phyloP scores from a whole-genome alignment of 345 rosid genomes.

The Pugionium cornutum region DNA sequence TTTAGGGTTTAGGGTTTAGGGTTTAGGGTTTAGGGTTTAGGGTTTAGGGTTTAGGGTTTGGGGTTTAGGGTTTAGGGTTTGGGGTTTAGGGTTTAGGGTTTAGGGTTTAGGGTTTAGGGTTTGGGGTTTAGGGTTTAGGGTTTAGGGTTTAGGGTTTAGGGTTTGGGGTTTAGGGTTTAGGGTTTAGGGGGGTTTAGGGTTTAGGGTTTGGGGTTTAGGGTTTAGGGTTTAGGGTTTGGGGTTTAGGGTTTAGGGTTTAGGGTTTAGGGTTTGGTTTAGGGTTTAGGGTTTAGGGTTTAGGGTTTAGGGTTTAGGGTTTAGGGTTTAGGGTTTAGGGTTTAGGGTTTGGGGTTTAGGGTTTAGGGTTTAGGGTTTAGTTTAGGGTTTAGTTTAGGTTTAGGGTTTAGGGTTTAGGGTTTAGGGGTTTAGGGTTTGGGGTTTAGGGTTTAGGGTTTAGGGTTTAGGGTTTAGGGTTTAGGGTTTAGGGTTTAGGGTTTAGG shows the following conservation, averaged over 20 bases:
- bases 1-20: background rate
- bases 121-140: background rate
- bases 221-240: background rate
- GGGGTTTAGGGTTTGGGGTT: too few relatives aligned
- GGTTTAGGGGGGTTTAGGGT: slow-evolving; percentile 10
- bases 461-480: too few relatives aligned
- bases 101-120: slow-evolving; percentile 13
- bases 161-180: slow-evolving; percentile 5
- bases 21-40: slow-evolving; percentile 7
- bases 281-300: background rate
- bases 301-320: background rate
- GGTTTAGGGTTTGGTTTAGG: slow-evolving; percentile 8
- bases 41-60: slow-evolving; percentile 11
- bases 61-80: slow-evolving; percentile 14
- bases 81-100: slow-evolving; percentile 10
- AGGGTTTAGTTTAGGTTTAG: too few relatives aligned
- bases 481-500: too few relatives aligned
- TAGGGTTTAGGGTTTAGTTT: too few relatives aligned
- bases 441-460: too few relatives aligned
- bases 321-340: background rate
- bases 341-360: too few relatives aligned
- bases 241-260: slow-evolving; percentile 11
- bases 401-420: too few relatives aligned
- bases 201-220: slow-evolving; percentile 7
- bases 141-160: background rate